A percentile compares a stretch with the other conserved stretches of the same genome.
These are phyloP conservation scores for Chlorella sp. DNA, from an alignment of 139 green algal species.

Conservation along the genomic window DNA sequence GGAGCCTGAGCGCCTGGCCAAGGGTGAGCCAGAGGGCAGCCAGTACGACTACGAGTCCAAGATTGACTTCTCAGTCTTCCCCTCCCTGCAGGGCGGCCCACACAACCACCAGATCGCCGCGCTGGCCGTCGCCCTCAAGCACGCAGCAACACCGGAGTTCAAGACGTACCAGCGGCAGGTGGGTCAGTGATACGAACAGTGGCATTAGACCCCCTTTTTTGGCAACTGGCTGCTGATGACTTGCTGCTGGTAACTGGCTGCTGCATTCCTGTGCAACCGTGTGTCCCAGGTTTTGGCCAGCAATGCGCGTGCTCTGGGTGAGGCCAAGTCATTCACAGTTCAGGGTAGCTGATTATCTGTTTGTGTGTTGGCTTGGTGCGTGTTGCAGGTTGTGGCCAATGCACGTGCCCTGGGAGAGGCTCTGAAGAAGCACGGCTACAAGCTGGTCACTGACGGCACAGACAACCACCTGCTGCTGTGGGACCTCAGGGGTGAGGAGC, in stretches of 20 bases:
- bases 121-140: constrained; percentile 92
- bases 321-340: too few species aligned
- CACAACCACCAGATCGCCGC: constrained; percentile 99
- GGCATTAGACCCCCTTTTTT: too few species aligned
- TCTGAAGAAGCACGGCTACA: constrained; percentile 55
- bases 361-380: too few species aligned
- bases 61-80: constrained; percentile 97
- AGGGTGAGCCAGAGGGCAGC: constrained; percentile 46
- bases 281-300: too few species aligned
- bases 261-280: too few species aligned
- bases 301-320: too few species aligned
- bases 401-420: constrained; percentile 56
- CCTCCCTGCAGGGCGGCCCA: constrained; percentile 86
- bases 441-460: constrained; percentile 79
- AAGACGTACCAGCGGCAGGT: constrained; percentile 79
- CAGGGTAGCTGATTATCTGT: too few species aligned
- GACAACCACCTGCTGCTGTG: constrained; percentile 95
- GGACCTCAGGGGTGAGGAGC: constrained; percentile 87
- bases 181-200: too few species aligned
- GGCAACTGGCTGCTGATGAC: too few species aligned
- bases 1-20: constrained; percentile 42
- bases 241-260: too few species aligned
- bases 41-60: constrained; percentile 86
- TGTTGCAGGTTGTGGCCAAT: too few species aligned
- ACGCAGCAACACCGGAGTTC: constrained; percentile 83